Percentiles rank a stretch among this genome's conserved stretches.
phyloP scores from a whole-genome alignment of 2,329 filamentous ascomycete genomes.

The Calonectria multiphialidica region DNA sequence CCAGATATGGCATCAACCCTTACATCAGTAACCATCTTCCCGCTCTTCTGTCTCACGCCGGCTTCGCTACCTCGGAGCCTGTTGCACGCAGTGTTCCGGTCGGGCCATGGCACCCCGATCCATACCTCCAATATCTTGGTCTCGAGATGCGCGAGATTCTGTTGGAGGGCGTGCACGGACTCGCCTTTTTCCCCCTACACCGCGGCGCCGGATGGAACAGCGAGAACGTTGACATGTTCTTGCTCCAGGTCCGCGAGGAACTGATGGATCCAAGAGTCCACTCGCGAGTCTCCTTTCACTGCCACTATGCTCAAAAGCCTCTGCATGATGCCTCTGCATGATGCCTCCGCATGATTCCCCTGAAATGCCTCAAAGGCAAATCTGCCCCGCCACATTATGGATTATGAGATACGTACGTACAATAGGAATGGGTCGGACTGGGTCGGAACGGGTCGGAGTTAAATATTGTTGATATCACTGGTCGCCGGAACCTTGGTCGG shows the following conservation, averaged over 20 bases:
- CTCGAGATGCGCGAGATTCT: constrained; percentile 35
- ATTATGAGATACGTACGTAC: constrained; percentile 3
- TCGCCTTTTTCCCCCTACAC: constrained; percentile 47
- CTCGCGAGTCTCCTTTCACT: constrained; percentile 11
- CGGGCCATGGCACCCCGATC: not conserved
- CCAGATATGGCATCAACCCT: constrained; percentile 42
- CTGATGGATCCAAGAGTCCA: constrained; percentile 37
- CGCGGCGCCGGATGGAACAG: constrained; percentile 45
- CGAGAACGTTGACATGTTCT: constrained; percentile 45
- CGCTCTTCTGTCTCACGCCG: not conserved
- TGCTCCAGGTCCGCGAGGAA: constrained; percentile 44
- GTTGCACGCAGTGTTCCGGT: not conserved
- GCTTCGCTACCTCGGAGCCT: not conserved
- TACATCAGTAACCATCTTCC: constrained; percentile 25
- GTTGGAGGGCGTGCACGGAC: constrained; percentile 42
- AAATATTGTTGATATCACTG: not conserved
- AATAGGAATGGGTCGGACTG: not conserved
- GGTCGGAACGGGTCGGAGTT: not conserved
- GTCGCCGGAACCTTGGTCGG: not conserved
- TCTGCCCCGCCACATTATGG: not conserved
- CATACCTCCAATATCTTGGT: not conserved
- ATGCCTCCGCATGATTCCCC: not conserved
- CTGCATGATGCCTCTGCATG: not conserved
- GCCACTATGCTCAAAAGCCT: constrained; percentile 12
- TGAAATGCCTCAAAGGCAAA: not conserved